A percentile compares a stretch with the other conserved stretches of the same genome.
Evolutionary conservation across 495 filamentous ascomycete genomes (phyloP).

Genomic region (Mycothermus thermophilus): DNA sequence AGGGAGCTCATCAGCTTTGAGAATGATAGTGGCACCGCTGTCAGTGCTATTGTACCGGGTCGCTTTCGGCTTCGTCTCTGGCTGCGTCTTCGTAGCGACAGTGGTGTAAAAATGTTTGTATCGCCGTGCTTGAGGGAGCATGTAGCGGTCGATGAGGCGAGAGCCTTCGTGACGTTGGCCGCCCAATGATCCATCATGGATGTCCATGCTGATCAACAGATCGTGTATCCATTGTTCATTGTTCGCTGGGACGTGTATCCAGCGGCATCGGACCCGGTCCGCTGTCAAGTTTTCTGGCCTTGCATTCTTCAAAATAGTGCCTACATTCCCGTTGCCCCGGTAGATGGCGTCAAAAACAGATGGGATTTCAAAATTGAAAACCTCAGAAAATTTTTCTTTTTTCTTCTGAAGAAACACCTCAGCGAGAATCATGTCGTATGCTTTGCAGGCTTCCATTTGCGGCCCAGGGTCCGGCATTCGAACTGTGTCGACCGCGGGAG

Average conservation of each 20-base stretch:
- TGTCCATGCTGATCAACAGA: conserved; percentile 7
- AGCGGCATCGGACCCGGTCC: conserved; percentile 6
- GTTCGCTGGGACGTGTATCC: conserved; percentile 9
- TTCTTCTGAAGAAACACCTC: conserved; percentile 9
- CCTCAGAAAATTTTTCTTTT: conserved; percentile 4
- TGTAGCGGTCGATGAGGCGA: conserved; percentile 10
- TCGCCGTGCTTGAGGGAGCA: conserved; percentile 8
- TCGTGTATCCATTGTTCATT: conserved; percentile 10
- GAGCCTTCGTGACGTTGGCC: conserved; percentile 10
- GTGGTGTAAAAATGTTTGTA: conserved; percentile 6
- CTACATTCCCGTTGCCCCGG: background rate
- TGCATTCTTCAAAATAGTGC: conserved; percentile 1
- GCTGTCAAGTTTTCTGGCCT: conserved; percentile 3
- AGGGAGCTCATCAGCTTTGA: conserved; percentile 2
- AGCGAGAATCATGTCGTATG: conserved; percentile 8
- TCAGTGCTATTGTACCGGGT: conserved; percentile 1
- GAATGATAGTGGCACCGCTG: conserved; percentile 3
- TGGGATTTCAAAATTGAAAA: conserved; percentile 7
- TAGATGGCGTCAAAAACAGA: conserved; percentile 7
- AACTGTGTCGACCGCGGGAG: background rate
- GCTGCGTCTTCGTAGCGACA: background rate
- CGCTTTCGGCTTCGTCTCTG: background rate
- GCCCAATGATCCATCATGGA: conserved; percentile 8
- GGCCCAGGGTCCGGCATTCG: conserved; percentile 2
- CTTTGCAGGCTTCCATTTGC: conserved; percentile 5